Evolutionary conservation across 331 rosid species (phyloP).

Genomic region (Phaseolus coccineus): DNA sequence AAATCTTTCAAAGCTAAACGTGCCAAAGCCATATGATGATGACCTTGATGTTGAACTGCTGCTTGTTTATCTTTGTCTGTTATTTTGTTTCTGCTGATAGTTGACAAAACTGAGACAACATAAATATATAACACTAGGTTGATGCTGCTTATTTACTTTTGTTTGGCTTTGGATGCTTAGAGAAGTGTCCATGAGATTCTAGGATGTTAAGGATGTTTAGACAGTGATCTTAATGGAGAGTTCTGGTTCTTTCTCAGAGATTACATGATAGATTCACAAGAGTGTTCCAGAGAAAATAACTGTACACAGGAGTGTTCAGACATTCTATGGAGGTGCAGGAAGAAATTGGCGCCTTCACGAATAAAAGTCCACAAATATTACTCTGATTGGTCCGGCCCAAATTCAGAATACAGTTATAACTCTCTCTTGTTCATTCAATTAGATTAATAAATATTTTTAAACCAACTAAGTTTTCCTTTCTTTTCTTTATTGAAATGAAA

Average conservation of each 20-base stretch:
- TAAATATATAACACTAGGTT: constrained; percentile 38
- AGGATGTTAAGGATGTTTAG: constrained; percentile 1
- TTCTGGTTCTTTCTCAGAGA: constrained; percentile 58
- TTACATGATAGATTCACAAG: constrained; percentile 23
- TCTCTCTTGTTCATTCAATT: too few relatives aligned
- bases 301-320: too few relatives aligned
- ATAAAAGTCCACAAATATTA: too few relatives aligned
- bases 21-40: constrained; percentile 67
- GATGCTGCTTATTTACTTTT: background rate
- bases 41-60: background rate
- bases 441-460: too few relatives aligned
- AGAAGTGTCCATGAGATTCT: constrained; percentile 63
- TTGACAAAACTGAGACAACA: constrained; percentile 1
- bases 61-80: background rate
- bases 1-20: constrained; percentile 67
- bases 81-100: background rate
- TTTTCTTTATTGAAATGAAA: too few relatives aligned
- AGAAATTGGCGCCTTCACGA: too few relatives aligned
- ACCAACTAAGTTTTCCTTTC: too few relatives aligned
- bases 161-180: constrained; percentile 39
- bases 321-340: too few relatives aligned
- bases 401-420: too few relatives aligned
- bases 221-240: background rate
- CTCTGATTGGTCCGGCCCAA: too few relatives aligned
- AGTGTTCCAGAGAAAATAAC: constrained; percentile 14